Evolutionary conservation across 495 filamentous ascomycete species (phyloP).

Genomic region (Trichoderma reesei): DNA sequence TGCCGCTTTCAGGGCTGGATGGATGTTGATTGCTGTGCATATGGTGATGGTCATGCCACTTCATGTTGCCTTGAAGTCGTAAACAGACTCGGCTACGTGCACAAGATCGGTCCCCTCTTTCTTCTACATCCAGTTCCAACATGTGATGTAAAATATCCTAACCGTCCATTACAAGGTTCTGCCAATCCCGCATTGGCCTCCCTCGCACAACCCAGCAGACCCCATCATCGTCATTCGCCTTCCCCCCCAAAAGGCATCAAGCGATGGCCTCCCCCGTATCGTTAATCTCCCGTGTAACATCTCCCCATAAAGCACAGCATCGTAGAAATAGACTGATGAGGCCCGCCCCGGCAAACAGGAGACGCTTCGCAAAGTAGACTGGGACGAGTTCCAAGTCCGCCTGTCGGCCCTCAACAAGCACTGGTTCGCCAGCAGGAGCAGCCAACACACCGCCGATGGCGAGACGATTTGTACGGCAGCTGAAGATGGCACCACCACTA

Average conservation of each 20-base stretch:
- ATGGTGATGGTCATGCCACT: neutral
- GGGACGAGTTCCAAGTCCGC: neutral
- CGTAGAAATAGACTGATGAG: slow-evolving; percentile 2
- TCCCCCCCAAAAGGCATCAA: neutral
- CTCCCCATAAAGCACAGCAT: neutral
- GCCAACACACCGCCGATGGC: no score
- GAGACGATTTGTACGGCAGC: neutral
- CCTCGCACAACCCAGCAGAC: no score
- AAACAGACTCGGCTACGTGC: neutral
- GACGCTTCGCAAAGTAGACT: slow-evolving; percentile 2
- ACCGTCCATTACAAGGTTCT: neutral
- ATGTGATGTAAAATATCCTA: neutral
- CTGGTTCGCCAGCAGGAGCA: neutral
- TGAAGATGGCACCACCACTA: neutral
- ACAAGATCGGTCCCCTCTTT: neutral
- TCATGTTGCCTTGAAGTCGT: neutral
- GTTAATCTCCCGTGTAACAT: no score
- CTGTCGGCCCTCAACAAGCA: neutral
- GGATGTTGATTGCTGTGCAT: neutral
- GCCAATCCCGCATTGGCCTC: neutral
- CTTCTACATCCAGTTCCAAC: neutral
- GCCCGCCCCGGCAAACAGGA: neutral
- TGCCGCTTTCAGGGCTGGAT: neutral
- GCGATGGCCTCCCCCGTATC: neutral
- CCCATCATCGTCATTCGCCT: neutral